phyloP scores from a whole-genome alignment of 2,329 filamentous ascomycete genomes.

The Epichloe coenophiala region DNA sequence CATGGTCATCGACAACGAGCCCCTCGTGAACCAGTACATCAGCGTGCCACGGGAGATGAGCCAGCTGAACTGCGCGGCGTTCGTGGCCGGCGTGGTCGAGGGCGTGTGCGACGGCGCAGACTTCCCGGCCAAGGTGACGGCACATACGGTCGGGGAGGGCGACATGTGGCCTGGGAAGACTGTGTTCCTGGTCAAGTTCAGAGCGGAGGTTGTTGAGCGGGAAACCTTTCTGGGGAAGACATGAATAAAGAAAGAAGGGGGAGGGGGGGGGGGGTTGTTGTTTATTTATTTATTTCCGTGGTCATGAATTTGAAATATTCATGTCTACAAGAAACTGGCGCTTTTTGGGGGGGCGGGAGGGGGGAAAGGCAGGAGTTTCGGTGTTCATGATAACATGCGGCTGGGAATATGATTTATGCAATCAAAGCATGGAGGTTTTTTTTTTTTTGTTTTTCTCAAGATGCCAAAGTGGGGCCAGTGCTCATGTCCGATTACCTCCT shows the following conservation, averaged over 20 bases:
- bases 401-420: too few species aligned
- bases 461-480: too few species aligned
- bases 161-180: constrained; percentile 96
- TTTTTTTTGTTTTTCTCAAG: too few species aligned
- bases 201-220: constrained; percentile 78
- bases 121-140: constrained; percentile 78
- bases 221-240: constrained; percentile 66
- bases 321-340: neutral
- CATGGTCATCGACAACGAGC: constrained; percentile 98
- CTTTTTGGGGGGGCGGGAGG: too few species aligned
- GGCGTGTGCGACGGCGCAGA: constrained; percentile 88
- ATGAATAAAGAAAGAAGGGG: neutral
- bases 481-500: too few species aligned
- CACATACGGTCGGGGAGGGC: constrained; percentile 61
- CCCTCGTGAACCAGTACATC: constrained; percentile 92
- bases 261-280: too few species aligned
- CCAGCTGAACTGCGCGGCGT: constrained; percentile 92
- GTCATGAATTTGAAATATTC: neutral
- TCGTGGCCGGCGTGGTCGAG: constrained; percentile 88
- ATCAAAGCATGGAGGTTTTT: too few species aligned
- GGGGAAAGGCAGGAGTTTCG: too few species aligned
- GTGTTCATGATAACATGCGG: too few species aligned
- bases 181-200: constrained; percentile 89
- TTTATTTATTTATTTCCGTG: neutral
- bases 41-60: constrained; percentile 90